A percentile compares a stretch with the other conserved stretches of the same genome.
Conservation (phyloP, 192 early-diverging fungal genomes). For the Jimgerdemannia lactiflua region DNA sequence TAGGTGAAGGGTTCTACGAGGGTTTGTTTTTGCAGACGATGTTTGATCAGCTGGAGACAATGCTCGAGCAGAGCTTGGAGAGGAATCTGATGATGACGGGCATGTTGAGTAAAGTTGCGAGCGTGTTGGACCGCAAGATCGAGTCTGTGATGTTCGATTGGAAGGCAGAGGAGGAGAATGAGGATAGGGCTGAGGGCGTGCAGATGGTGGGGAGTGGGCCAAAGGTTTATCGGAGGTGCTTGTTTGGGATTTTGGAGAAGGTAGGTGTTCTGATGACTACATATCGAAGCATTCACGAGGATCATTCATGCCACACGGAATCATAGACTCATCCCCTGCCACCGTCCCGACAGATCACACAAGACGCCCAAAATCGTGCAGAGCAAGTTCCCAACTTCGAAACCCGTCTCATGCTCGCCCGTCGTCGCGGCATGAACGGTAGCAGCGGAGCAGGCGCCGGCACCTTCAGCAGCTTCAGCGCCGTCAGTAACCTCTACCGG, state of each 20-base stretch:
- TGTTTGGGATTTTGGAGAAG: conserved; percentile 32
- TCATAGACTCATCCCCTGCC: too few species aligned
- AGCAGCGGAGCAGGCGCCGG: neutral
- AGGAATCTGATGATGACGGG: conserved; percentile 56
- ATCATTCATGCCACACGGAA: too few species aligned
- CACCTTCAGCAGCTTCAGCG: neutral
- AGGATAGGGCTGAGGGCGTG: conserved; percentile 24
- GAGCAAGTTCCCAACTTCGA: conserved; percentile 40
- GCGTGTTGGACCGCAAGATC: conserved; percentile 41
- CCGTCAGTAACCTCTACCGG: neutral
- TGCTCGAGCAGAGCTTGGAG: conserved; percentile 50
- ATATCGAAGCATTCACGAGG: too few species aligned
- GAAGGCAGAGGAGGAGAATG: conserved; percentile 27
- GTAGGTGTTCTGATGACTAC: neutral
- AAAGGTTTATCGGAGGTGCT: conserved; percentile 18
- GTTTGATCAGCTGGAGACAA: conserved; percentile 36
- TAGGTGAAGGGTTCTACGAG: conserved; percentile 36
- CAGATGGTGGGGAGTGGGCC: conserved; percentile 18
- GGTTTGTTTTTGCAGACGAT: conserved; percentile 50
- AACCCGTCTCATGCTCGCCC: conserved; percentile 30
- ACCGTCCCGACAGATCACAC: conserved; percentile 12
- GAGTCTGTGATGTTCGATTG: conserved; percentile 37
- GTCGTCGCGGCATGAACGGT: conserved; percentile 25
- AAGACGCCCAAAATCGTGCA: conserved; percentile 34
- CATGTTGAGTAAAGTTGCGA: conserved; percentile 47